Conservation (phyloP, 306 rosid genomes). For the Trichosanthes cucumerina region DNA sequence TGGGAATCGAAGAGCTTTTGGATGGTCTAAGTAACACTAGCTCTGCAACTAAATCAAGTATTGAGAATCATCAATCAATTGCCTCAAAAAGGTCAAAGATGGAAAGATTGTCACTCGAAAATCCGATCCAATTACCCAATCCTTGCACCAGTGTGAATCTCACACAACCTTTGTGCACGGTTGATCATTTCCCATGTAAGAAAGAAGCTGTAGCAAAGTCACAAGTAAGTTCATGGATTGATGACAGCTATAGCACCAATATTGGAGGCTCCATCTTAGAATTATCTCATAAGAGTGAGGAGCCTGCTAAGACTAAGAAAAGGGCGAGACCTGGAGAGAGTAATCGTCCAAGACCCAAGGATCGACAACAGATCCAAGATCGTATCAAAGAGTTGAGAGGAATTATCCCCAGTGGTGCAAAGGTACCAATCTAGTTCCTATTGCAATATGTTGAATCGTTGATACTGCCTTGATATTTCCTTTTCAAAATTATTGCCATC, state of each 20-base stretch:
- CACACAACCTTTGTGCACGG: slow-evolving; percentile 20
- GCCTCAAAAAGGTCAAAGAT: slow-evolving; percentile 23
- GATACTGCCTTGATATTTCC: not conserved
- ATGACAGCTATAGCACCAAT: slow-evolving; percentile 46
- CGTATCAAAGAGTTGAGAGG: slow-evolving; percentile 74
- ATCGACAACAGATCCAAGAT: slow-evolving; percentile 96
- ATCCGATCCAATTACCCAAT: slow-evolving; percentile 18
- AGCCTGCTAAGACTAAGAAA: slow-evolving; percentile 42
- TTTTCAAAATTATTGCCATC: not conserved
- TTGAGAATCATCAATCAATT: slow-evolving; percentile 35
- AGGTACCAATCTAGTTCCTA: slow-evolving; percentile 35
- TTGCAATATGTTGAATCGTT: not conserved
- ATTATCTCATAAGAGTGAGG: slow-evolving; percentile 37
- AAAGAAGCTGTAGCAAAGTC: slow-evolving; percentile 39
- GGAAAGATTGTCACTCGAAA: slow-evolving; percentile 28
- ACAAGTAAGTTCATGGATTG: slow-evolving; percentile 44
- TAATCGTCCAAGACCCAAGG: slow-evolving; percentile 79
- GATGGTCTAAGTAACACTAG: slow-evolving; percentile 27
- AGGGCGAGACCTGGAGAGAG: slow-evolving; percentile 75
- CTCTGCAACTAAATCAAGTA: slow-evolving; percentile 23
- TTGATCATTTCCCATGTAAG: slow-evolving; percentile 22
- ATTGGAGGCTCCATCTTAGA: slow-evolving; percentile 21
- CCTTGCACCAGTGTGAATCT: slow-evolving; percentile 20
- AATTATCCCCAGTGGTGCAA: slow-evolving; percentile 68
- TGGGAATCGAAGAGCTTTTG: slow-evolving; percentile 58